These are phyloP conservation scores for Penicillium cataractarum DNA, from an alignment of 495 filamentous ascomycete species.

Conservation along the genomic window DNA sequence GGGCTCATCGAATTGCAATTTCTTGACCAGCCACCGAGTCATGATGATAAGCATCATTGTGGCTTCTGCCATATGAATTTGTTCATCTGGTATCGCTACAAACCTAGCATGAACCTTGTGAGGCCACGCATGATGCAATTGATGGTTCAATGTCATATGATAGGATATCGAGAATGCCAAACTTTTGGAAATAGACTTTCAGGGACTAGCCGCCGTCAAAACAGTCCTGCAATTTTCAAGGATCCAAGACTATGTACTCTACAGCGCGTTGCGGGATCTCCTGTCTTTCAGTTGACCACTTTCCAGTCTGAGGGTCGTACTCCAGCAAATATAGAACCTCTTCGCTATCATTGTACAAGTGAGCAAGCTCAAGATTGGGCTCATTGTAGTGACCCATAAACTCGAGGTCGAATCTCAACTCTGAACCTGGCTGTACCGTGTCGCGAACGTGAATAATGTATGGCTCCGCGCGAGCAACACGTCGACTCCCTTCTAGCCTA, in stretches of 20 bases:
- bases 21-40: background rate
- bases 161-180: background rate
- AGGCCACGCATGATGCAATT: background rate
- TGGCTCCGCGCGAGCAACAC: slow-evolving; percentile 15
- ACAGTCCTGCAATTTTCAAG: no score
- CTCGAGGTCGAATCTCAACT: background rate
- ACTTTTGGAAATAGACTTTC: background rate
- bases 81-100: background rate
- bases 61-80: background rate
- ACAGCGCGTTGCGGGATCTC: background rate
- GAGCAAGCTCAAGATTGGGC: background rate
- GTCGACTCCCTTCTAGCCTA: slow-evolving; percentile 14
- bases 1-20: background rate
- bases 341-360: background rate
- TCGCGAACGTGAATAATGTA: slow-evolving; percentile 10
- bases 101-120: background rate
- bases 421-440: background rate
- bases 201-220: no score
- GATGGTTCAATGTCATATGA: slow-evolving; percentile 10
- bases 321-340: background rate
- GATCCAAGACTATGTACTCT: slow-evolving; percentile 1
- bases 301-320: background rate
- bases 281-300: background rate
- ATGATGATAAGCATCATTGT: background rate
- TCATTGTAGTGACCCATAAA: background rate